Conservation (phyloP, 371 early-diverging fungal genomes). For the Zopfochytrium polystomum region DNA sequence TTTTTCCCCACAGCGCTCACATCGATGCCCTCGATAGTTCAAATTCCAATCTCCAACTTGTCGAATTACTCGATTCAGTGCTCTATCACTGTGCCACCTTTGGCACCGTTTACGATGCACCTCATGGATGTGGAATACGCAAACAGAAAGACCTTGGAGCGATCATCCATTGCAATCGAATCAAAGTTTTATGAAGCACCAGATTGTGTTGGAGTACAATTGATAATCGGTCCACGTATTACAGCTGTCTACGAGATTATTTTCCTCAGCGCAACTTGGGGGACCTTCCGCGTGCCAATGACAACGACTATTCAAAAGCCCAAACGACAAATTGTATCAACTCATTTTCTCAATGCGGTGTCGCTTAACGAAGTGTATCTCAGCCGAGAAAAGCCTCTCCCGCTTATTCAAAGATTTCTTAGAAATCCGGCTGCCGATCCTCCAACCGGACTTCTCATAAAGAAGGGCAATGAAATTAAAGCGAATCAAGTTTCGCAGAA, state of each 20-base stretch:
- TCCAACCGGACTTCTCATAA: slow-evolving; percentile 25
- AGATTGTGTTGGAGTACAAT: slow-evolving; percentile 27
- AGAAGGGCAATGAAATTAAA: no score
- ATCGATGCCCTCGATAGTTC: slow-evolving; percentile 16
- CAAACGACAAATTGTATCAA: slow-evolving; percentile 27
- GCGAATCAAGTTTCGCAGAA: no score
- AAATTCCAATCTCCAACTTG: slow-evolving; percentile 44
- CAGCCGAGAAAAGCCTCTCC: slow-evolving; percentile 26
- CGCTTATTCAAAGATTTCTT: slow-evolving; percentile 27
- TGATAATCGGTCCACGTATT: slow-evolving; percentile 31
- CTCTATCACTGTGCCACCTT: slow-evolving; percentile 26
- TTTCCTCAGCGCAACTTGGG: slow-evolving; percentile 31
- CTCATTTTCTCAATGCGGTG: slow-evolving; percentile 27
- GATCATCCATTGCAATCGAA: slow-evolving; percentile 20
- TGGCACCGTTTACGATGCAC: slow-evolving; percentile 32
- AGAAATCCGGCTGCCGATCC: slow-evolving; percentile 17
- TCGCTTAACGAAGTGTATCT: slow-evolving; percentile 35
- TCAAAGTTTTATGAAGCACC: slow-evolving; percentile 30
- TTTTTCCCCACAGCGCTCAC: slow-evolving; percentile 32
- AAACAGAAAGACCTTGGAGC: slow-evolving; percentile 23
- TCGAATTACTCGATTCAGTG: slow-evolving; percentile 19
- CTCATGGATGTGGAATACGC: slow-evolving; percentile 29
- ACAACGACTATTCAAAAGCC: slow-evolving; percentile 37
- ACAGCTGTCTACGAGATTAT: slow-evolving; percentile 37
- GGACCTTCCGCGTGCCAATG: slow-evolving; percentile 38